Evolutionary conservation across 2,329 filamentous ascomycete species (phyloP), one percentile per base, ranked within the genome.

Genomic region (Ustilaginoidea virens): DNA sequence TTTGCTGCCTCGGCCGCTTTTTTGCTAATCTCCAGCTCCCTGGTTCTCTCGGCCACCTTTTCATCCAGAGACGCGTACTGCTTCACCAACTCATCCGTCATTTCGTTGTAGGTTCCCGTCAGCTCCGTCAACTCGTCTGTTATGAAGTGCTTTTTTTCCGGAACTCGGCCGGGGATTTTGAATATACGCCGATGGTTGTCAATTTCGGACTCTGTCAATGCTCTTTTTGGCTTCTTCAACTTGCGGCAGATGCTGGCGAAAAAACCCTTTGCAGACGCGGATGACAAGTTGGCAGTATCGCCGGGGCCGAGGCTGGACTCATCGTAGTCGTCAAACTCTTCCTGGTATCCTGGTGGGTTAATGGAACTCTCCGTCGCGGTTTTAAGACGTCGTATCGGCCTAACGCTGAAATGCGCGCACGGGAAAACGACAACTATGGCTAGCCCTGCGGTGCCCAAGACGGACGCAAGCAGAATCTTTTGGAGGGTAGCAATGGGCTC

Each of bases 1-100:
- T 93, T 94, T 4, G 86, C 86, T n/a, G 81, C 80, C 51, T 93
- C 86, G 1, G 86, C 86, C 1, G 83, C 82, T 55, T 83, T 82
- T 50, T 93, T 93, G 57, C 79, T 92, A 36, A 82, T 71, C 45
- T 92, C 83, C 1, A 94, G 61, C 51, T 94, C 80, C 20, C 70
- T 70, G 1, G 86, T 94, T 31, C 86, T 67, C 48, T 86, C 74
- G 5, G 71, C 71, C 1, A 94, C 86, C 41, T 87, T 77, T 32
- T 87, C 75, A 48, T 94, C 86, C 1, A 94, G 60, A 8, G 72
- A 74, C 17, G 75, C 73, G 45, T 93, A 94, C 44, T 93, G 85
- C 53, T 82, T 80, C 44, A 81, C 68, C 25, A 94, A 58, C 53
- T 93, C 85, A 36, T 92, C 82, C 1, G 79, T 81, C 86, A 93